Evolutionary conservation across 768 basidiomycete genomes (phyloP), one percentile per base, ranked within the genome.

Genomic region (Phylloporus arenicola): DNA sequence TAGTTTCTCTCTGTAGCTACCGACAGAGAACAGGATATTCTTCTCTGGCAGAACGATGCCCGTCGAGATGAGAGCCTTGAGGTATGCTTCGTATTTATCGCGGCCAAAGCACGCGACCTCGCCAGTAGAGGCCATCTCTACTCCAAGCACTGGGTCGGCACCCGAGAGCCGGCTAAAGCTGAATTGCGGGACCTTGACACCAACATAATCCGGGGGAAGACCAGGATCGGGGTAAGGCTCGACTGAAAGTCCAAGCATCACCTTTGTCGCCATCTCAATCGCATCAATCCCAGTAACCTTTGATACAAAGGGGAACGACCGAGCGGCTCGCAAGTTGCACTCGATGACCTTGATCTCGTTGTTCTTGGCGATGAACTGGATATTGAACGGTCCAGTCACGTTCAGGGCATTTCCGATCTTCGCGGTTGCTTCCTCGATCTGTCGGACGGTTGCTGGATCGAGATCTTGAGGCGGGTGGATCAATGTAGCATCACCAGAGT

Each of bases 331-430:
- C 30, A 99, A 75, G 72, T 99, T 99, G 72, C 95, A 98, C 69
- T 99, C 95, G 68, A 99, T 99, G 61, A 99, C 95, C 78, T 99
- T 99, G 78, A 99, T 98, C 70, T 97, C 95, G 73, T 97, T 98
- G 73, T 99, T 89, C 81, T 99, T 99, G 45, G 95, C 95, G 60
- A 99, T 97, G 73, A 99, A 97, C 74, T 99, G 95, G 65, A 99
- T 99, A 67, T 99, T 99, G 82, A 88, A 98, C 1, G 95, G 95
- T 6, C 95, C 96, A 6, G 95, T 97, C 41, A 98, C 94, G 65
- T 98, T 96, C 51, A 99, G 81, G 13, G 96, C 95, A 51, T 93
- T 89, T 27, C 92, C 96, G 55, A 99, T 98, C 77, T 98, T 99
- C 37, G 84, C 86, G 1, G 95, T 98, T 7, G 96, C 96, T 63